Conservation (phyloP, 192 early-diverging fungal genomes). For the Coemansia sp. region DNA sequence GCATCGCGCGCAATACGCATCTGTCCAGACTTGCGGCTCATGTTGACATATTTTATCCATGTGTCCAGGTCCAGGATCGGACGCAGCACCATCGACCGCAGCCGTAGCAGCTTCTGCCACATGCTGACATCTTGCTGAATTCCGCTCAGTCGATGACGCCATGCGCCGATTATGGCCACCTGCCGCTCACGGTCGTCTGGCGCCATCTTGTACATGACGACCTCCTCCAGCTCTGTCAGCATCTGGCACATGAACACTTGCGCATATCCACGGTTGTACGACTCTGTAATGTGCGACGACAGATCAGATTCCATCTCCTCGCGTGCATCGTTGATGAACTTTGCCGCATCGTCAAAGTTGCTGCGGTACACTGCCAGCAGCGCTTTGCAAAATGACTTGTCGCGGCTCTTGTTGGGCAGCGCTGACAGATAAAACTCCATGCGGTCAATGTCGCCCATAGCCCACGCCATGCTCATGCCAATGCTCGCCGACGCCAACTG, state of each 20-base stretch:
- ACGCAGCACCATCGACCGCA: constrained; percentile 82
- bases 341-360: too few relatives aligned
- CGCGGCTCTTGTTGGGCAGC: too few relatives aligned
- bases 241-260: constrained; percentile 91
- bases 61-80: constrained; percentile 93
- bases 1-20: constrained; percentile 45
- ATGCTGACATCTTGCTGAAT: constrained; percentile 92
- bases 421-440: too few relatives aligned
- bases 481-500: constrained; percentile 76
- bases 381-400: too few relatives aligned
- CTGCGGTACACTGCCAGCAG: too few relatives aligned
- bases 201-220: constrained; percentile 83
- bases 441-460: too few relatives aligned
- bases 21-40: constrained; percentile 87
- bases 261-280: constrained; percentile 88
- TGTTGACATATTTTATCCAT: constrained; percentile 93
- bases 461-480: constrained; percentile 78
- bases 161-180: constrained; percentile 75
- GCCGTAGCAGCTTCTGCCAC: constrained; percentile 88
- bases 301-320: too few relatives aligned
- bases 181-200: constrained; percentile 77
- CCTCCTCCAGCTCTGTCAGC: constrained; percentile 97
- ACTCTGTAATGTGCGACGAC: constrained; percentile 82
- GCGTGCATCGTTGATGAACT: too few relatives aligned
- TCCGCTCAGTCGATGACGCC: constrained; percentile 80